Evolutionary conservation across 1,139 yeast genomes (phyloP).

Genomic region (Debaryomyces sp.): DNA sequence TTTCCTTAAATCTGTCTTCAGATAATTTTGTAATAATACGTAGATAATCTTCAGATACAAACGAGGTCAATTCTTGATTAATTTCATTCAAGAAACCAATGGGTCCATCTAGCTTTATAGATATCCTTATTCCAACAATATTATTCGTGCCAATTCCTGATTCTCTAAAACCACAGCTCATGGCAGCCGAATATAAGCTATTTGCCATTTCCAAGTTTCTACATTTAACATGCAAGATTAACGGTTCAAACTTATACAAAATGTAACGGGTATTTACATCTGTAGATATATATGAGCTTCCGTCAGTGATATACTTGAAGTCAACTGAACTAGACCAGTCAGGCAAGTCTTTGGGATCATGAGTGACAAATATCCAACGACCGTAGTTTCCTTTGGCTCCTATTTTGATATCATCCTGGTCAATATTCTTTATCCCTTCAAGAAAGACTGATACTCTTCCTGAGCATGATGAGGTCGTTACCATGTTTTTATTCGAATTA

Average conservation of each 20-base stretch:
- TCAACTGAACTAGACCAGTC: conserved; percentile 51
- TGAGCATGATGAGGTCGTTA: conserved; percentile 86
- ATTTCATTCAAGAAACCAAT: conserved; percentile 54
- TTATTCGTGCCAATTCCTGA: conserved; percentile 81
- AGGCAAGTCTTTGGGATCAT: conserved; percentile 52
- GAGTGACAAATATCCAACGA: conserved; percentile 82
- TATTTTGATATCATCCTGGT: conserved; percentile 37
- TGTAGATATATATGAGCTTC: conserved; percentile 9
- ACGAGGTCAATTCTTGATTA: conserved; percentile 30
- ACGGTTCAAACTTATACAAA: conserved; percentile 79
- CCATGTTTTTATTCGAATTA: conserved; percentile 65
- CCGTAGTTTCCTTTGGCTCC: conserved; percentile 92
- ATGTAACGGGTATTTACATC: conserved; percentile 50
- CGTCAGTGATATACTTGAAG: conserved; percentile 22
- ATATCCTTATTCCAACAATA: conserved; percentile 76
- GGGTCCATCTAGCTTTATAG: conserved; percentile 73
- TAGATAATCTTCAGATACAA: conserved; percentile 56
- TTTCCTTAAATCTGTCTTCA: conserved; percentile 63
- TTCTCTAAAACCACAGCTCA: conserved; percentile 86
- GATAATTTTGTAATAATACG: conserved; percentile 52
- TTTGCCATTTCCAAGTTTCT: conserved; percentile 61
- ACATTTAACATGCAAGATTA: conserved; percentile 82
- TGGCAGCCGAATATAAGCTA: conserved; percentile 66
- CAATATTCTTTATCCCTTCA: conserved; percentile 55
- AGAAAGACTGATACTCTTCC: conserved; percentile 82